A percentile compares a stretch with the other conserved stretches of the same genome.
phyloP scores from a whole-genome alignment of 176 grass and related monocot species.

The Oryza meyeriana region DNA sequence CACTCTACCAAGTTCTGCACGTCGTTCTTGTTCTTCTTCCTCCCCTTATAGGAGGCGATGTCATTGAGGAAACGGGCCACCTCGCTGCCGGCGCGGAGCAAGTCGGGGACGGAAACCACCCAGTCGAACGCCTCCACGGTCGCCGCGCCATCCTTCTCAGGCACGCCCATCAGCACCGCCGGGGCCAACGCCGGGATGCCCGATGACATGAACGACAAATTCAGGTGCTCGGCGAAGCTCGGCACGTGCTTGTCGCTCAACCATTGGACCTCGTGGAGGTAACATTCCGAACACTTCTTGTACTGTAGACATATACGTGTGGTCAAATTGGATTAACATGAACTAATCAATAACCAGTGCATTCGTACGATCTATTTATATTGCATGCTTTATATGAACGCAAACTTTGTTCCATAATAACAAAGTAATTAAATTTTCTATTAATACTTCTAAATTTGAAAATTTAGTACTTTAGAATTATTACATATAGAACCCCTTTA shows the following conservation, averaged over 20 bases:
- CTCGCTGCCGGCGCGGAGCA: not conserved
- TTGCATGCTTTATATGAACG: too few relatives aligned
- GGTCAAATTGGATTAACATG: too few relatives aligned
- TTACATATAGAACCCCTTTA: too few relatives aligned
- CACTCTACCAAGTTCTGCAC: not conserved
- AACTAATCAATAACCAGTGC: too few relatives aligned
- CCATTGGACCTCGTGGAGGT: conserved; percentile 34
- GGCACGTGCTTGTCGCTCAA: not conserved
- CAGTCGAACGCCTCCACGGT: conserved; percentile 30
- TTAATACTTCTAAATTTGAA: too few relatives aligned
- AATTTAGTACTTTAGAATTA: too few relatives aligned
- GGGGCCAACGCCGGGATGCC: not conserved
- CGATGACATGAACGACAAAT: not conserved
- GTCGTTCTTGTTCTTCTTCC: conserved; percentile 30
- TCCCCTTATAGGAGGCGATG: conserved; percentile 6
- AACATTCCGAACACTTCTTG: not conserved
- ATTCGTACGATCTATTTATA: too few relatives aligned
- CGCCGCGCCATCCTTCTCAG: not conserved
- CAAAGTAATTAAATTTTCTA: too few relatives aligned
- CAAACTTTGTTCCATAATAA: too few relatives aligned
- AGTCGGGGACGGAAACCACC: not conserved
- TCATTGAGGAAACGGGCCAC: conserved; percentile 36
- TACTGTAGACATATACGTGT: not conserved
- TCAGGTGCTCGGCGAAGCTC: conserved; percentile 30
- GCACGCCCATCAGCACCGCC: not conserved